phyloP scores from a whole-genome alignment of 257 asterid genomes.

The Linderniella brevidens region DNA sequence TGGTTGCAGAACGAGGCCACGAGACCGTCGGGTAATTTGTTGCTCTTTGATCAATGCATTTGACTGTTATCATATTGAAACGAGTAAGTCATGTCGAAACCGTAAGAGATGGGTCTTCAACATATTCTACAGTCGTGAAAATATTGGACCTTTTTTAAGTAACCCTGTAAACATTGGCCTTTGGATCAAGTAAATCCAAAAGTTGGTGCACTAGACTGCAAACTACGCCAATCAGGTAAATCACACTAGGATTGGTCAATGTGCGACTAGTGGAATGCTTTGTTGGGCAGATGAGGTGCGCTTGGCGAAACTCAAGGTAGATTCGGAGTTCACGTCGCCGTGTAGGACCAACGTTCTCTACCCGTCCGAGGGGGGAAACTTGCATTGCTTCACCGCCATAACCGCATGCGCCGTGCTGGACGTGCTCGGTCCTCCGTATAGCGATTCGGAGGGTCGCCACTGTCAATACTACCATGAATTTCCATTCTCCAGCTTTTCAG shows the following conservation, averaged over 20 bases:
- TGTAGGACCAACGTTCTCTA: constrained; percentile 54
- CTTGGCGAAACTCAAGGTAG: constrained; percentile 49
- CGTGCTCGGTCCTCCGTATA: constrained; percentile 87
- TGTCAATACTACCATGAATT: constrained; percentile 57
- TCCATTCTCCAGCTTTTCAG: constrained; percentile 24
- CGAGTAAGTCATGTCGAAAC: too few relatives aligned
- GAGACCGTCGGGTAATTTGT: too few relatives aligned
- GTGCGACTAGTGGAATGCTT: constrained; percentile 1
- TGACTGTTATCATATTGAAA: too few relatives aligned
- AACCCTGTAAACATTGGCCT: too few relatives aligned
- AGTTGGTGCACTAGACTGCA: too few relatives aligned
- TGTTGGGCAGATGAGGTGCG: constrained; percentile 19
- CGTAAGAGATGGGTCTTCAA: too few relatives aligned
- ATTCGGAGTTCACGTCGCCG: constrained; percentile 49
- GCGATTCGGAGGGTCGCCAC: constrained; percentile 78
- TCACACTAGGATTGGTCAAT: too few relatives aligned
- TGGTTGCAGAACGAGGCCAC: constrained; percentile 26
- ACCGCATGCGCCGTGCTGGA: constrained; percentile 80
- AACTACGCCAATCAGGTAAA: too few relatives aligned
- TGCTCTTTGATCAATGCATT: too few relatives aligned
- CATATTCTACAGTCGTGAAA: too few relatives aligned
- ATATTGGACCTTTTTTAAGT: too few relatives aligned
- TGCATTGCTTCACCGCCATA: constrained; percentile 74
- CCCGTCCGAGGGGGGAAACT: constrained; percentile 71
- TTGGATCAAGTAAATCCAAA: too few relatives aligned